These are phyloP conservation scores for Plasmodium yoelii DNA, from an alignment of 169 alveolate species.

Conservation along the genomic window DNA sequence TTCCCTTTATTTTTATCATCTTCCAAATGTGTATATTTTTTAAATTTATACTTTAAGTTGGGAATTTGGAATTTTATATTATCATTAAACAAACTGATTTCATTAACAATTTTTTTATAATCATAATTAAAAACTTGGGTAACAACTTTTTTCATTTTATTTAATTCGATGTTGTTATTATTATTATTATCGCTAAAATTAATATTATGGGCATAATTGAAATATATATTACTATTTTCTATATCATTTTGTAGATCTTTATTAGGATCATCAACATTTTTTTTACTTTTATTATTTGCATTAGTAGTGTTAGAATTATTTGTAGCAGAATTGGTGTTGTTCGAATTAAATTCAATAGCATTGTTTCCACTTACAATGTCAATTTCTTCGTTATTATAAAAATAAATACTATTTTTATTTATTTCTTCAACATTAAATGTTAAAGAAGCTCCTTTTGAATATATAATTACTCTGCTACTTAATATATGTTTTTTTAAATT, in stretches of 20 bases:
- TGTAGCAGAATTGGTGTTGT: neutral
- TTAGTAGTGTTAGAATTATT: neutral
- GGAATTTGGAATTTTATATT: slow-evolving; percentile 56
- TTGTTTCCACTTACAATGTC: neutral
- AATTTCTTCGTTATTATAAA: slow-evolving; percentile 43
- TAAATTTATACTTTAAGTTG: slow-evolving; percentile 57
- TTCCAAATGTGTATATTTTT: slow-evolving; percentile 15
- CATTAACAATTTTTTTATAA: slow-evolving; percentile 30
- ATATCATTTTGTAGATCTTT: slow-evolving; percentile 30
- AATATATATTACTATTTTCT: slow-evolving; percentile 32
- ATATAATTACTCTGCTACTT: slow-evolving; percentile 51
- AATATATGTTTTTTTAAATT: slow-evolving; percentile 47
- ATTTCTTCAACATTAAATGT: slow-evolving; percentile 60
- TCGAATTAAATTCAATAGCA: neutral
- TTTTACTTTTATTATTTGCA: slow-evolving; percentile 4
- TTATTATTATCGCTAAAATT: slow-evolving; percentile 40
- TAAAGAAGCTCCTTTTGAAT: slow-evolving; percentile 53
- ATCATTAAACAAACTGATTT: slow-evolving; percentile 27
- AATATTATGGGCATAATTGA: slow-evolving; percentile 54
- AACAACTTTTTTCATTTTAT: slow-evolving; percentile 31
- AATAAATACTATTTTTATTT: slow-evolving; percentile 52
- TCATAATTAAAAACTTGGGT: slow-evolving; percentile 52
- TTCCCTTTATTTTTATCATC: slow-evolving; percentile 17
- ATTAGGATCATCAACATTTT: slow-evolving; percentile 24
- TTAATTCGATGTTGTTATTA: neutral